A percentile compares a stretch with the other conserved stretches of the same genome.
Conservation (phyloP, 805 yeast species). For the Candida khao-thaluensis region DNA sequence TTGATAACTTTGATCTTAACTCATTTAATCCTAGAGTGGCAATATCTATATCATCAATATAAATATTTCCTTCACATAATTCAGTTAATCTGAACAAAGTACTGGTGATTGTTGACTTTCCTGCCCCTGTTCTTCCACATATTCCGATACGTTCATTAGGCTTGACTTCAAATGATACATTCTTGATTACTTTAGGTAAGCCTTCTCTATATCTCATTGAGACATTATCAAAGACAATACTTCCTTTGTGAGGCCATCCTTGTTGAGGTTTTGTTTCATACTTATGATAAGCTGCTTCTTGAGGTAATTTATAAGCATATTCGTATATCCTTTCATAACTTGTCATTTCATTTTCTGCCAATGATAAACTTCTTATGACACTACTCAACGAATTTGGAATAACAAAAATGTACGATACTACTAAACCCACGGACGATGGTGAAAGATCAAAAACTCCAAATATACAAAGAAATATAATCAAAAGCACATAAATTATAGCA, state of each 20-base stretch:
- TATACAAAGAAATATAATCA: constrained; percentile 33
- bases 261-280: constrained; percentile 30
- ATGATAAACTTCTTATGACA: constrained; percentile 32
- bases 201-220: constrained; percentile 58
- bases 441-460: constrained; percentile 30
- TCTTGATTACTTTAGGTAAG: constrained; percentile 55
- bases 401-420: constrained; percentile 33
- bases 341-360: constrained; percentile 41
- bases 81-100: too few relatives aligned
- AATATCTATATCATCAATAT: too few relatives aligned
- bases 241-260: constrained; percentile 51
- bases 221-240: constrained; percentile 47
- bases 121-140: constrained; percentile 91
- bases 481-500: constrained; percentile 26
- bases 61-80: too few relatives aligned
- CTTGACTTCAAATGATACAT: constrained; percentile 42
- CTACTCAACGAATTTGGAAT: constrained; percentile 35
- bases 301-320: constrained; percentile 55
- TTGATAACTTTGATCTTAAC: constrained; percentile 57
- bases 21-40: too few relatives aligned
- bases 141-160: constrained; percentile 74
- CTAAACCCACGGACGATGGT: constrained; percentile 37
- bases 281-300: constrained; percentile 62
- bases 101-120: too few relatives aligned
- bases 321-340: constrained; percentile 36